Percentiles rank a stretch among this genome's conserved stretches.
Conservation (phyloP, 1,139 yeast genomes). For the Candida smagusa region DNA sequence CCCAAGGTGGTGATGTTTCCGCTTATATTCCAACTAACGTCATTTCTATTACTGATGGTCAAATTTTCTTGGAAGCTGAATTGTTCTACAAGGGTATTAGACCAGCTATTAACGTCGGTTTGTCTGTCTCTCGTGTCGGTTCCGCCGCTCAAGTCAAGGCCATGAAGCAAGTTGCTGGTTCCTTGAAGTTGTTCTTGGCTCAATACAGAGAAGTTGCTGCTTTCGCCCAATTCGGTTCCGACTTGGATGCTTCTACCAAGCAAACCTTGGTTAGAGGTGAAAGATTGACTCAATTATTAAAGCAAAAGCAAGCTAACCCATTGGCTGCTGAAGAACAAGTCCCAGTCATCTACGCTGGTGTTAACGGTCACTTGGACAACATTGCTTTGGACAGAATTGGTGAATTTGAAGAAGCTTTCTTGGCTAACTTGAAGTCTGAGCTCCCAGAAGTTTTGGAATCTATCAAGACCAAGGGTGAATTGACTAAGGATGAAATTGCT, state of each 20-base stretch:
- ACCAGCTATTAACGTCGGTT: conserved; percentile 99
- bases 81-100: conserved; percentile 99
- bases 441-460: conserved; percentile 80
- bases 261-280: conserved; percentile 99
- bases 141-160: conserved; percentile 99
- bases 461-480: conserved; percentile 86
- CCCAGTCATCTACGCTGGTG: conserved; percentile 98
- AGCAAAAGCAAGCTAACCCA: conserved; percentile 97
- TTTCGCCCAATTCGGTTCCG: conserved; percentile 99
- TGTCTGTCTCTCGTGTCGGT: conserved; percentile 99
- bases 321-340: conserved; percentile 99
- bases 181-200: conserved; percentile 99
- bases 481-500: conserved; percentile 82
- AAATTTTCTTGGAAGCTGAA: conserved; percentile 98
- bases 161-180: conserved; percentile 99
- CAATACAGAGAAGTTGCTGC: conserved; percentile 99
- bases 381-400: conserved; percentile 83
- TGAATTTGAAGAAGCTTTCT: conserved; percentile 91
- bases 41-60: conserved; percentile 96
- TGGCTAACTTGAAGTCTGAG: conserved; percentile 86
- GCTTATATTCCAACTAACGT: conserved; percentile 97
- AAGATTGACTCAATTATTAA: conserved; percentile 98
- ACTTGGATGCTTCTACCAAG: conserved; percentile 99
- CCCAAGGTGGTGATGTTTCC: conserved; percentile 99
- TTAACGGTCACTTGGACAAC: conserved; percentile 95